Base-by-base conservation (phyloP, 805 yeast genomes). In the Zygoascus ofunaensis region DNA sequence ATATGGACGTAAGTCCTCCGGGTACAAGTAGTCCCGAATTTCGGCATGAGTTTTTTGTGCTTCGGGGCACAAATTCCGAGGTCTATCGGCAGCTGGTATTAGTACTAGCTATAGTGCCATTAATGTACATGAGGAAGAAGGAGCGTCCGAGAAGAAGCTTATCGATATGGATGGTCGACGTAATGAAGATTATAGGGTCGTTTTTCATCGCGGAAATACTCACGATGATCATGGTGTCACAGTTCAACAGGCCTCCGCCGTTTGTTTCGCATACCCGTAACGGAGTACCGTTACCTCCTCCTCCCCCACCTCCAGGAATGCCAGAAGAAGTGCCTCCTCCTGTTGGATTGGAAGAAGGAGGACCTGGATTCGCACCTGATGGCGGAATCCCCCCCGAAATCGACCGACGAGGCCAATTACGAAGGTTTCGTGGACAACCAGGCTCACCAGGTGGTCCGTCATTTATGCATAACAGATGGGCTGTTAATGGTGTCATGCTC, bases 101-200 rank as follows among this genome's bases (percentile, higher is more conserved):
- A 24, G 26, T 42, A 10, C 41, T 45, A 26, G 43, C 40, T n/a
- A n/a, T 43, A 17, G 37, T 40, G 5, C 46, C 47, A 17, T 34
- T 48, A 24, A 24, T 46, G 12, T 36, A 36, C 18, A 38, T 43
- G 32, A 32, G 47, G 10, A 37, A 34, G 26, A 36, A 23, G 21
- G 51, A 48, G 26, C 42, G 45, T 23, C 49, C 45, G 5, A 39
- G 46, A 24, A 36, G 51, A 20, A 22, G 23, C n/a, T 24, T 40
- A 20, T 32, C 40, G 3, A 36, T 41, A 10, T 48, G 49, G 47
- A 22, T 40, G n/a, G 33, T 43, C 15, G 51, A 48, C 26, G 19
- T 38, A 4, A 7, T 44, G 35, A 34, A 46, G 14, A 30, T 40
- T 10, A 37, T 23, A 12, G 19, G 42, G 8, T 45, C 47, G 14